Evolutionary conservation across 192 early-diverging fungal genomes (phyloP), one percentile per base, ranked within the genome.

Genomic region (Phlyctochytrium arcticum): DNA sequence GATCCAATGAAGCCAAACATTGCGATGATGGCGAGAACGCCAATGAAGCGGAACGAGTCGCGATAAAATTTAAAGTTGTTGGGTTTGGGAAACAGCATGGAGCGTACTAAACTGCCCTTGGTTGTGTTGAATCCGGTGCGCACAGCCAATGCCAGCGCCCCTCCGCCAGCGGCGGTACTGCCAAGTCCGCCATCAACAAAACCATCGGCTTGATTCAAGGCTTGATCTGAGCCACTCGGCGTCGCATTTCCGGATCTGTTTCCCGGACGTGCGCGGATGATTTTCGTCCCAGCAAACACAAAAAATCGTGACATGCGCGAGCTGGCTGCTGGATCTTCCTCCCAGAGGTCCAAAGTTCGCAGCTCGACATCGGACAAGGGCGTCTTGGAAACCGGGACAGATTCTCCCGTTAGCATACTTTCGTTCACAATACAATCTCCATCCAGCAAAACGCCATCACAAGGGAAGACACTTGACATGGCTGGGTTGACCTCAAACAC

Each of bases 371-470:
- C 85, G 4, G 78, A 81, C 12, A 95, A 86, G 0, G 95, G 89
- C 1, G 78, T 75, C 69, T 99, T 99, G 27, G 92, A 92, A 17
- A 99, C 92, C 0, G 95, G 95, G 3, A 97, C 80, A 36, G 90
- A 93, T 69, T 99, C 97, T 50, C 97, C 97, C 0, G 97, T 99
- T 12, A 99, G 80, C 94, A 98, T 96, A 68, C 75, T 90, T 75
- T 98, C 97, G 79, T 98, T 98, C 33, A 98, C 87, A 59, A 99
- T 98, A 65, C 95, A 97, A 68, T 93, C 92, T 35, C 97, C 97
- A 26, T 89, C 81, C 10, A 98, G 79, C 15, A 99, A 80, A 29
- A 98, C 76, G 3, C 92, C 91, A 65, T 99, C 97, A 72, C 95
- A 98, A 0, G 97, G 94, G 30, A 95, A 77, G 27, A 78, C 51